Evolutionary conservation across 495 filamentous ascomycete species (phyloP).

Genomic region (Aspergillus carlsbadensis): DNA sequence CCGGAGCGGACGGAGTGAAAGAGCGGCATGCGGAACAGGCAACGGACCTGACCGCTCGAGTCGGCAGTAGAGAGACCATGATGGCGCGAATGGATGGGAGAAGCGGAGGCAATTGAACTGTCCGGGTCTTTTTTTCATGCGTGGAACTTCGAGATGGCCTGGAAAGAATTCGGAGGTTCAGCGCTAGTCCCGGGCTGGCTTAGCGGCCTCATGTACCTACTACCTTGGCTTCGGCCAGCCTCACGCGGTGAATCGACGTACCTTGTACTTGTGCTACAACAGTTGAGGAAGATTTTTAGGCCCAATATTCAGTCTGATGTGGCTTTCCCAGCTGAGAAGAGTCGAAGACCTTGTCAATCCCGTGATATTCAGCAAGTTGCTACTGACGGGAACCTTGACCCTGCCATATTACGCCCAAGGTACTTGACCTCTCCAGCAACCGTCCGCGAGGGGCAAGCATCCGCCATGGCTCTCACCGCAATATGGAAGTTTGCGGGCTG

Average conservation of each 20-base stretch:
- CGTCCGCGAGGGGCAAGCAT: neutral
- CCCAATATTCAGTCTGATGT: neutral
- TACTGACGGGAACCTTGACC: neutral
- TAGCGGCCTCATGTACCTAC: constrained; percentile 10
- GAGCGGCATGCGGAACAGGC: constrained; percentile 34
- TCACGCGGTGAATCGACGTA: constrained; percentile 2
- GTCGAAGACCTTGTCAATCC: neutral
- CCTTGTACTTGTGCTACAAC: constrained; percentile 9
- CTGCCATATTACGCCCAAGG: neutral
- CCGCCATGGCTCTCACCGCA: constrained; percentile 14
- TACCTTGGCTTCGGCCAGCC: neutral
- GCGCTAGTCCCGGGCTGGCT: constrained; percentile 21
- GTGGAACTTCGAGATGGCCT: constrained; percentile 21
- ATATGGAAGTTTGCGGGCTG: neutral
- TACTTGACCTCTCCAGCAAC: neutral
- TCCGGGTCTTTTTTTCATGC: constrained; percentile 29
- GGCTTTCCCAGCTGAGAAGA: neutral
- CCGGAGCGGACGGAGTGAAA: constrained; percentile 19
- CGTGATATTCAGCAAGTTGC: neutral
- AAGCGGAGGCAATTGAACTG: constrained; percentile 31
- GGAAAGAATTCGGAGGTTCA: constrained; percentile 27
- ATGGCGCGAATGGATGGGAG: constrained; percentile 22
- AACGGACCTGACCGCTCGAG: constrained; percentile 35
- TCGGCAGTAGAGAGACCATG: constrained; percentile 41
- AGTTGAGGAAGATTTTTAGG: neutral